phyloP scores from a whole-genome alignment of 805 yeast species.

The Cyberlindnera nakhonratchasimensis region DNA sequence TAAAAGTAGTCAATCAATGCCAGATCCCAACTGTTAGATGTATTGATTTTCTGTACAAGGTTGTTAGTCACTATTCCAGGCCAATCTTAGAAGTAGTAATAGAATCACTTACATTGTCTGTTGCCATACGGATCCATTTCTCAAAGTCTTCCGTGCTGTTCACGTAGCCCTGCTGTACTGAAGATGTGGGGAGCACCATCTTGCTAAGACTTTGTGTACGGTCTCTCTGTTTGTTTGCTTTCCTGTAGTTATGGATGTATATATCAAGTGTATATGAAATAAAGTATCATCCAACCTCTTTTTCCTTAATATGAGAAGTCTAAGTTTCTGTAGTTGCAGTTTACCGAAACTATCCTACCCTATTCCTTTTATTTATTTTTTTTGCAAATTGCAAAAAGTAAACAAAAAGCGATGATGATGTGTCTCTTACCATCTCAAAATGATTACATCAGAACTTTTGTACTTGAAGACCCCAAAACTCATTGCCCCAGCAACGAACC shows the following conservation, averaged over 20 bases:
- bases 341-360: background rate
- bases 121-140: slow-evolving; percentile 78
- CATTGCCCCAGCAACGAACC: too few relatives aligned
- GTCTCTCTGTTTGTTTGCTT: background rate
- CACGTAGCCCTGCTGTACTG: slow-evolving; percentile 7
- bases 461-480: too few relatives aligned
- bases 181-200: slow-evolving; percentile 14
- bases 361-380: slow-evolving; percentile 23
- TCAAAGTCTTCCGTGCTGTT: slow-evolving; percentile 43
- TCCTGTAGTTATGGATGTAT: background rate
- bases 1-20: slow-evolving; percentile 90
- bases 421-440: slow-evolving; percentile 1
- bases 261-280: background rate
- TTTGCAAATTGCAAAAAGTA: slow-evolving; percentile 4
- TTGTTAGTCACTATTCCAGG: slow-evolving; percentile 1
- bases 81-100: too few relatives aligned
- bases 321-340: background rate
- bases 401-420: slow-evolving; percentile 3
- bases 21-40: slow-evolving; percentile 84
- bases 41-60: slow-evolving; percentile 54
- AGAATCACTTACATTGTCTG: slow-evolving; percentile 47
- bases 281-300: background rate
- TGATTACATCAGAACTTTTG: background rate
- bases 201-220: background rate
- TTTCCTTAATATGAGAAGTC: background rate